phyloP scores from a whole-genome alignment of 257 asterid genomes.

The Scutellaria minor region DNA sequence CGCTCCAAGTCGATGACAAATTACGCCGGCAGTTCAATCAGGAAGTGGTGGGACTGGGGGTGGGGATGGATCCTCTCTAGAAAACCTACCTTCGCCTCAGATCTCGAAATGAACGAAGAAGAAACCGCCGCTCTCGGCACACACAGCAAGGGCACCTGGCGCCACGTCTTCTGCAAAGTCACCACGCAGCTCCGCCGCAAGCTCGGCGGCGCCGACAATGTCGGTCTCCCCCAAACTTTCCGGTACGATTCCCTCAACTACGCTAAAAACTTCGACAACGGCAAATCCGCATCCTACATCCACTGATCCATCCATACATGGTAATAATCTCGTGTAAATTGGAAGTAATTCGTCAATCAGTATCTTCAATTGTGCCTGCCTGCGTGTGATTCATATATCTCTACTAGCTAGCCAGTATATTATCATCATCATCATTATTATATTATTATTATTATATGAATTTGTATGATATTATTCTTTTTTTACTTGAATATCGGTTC shows the following conservation, averaged over 20 bases:
- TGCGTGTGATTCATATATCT: conserved; percentile 20
- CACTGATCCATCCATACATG: conserved; percentile 4
- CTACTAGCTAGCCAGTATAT: no score
- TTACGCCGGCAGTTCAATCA: conserved; percentile 56
- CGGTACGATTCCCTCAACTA: conserved; percentile 56
- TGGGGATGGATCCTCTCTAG: conserved; percentile 76
- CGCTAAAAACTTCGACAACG: conserved; percentile 50
- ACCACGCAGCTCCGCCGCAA: conserved; percentile 64
- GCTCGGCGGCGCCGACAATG: conserved; percentile 59
- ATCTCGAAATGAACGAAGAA: conserved; percentile 89
- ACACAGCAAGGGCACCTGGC: conserved; percentile 78
- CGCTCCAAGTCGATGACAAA: conserved; percentile 68
- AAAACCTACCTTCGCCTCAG: conserved; percentile 71
- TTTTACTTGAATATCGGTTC: conserved; percentile 28
- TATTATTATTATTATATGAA: conserved; percentile 6
- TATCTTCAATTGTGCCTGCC: not conserved
- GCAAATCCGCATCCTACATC: conserved; percentile 35
- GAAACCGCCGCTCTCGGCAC: conserved; percentile 68
- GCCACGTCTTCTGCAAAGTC: conserved; percentile 73
- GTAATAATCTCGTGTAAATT: not conserved
- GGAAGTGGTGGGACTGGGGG: conserved; percentile 90
- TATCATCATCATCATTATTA: not conserved
- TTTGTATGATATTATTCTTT: conserved; percentile 30
- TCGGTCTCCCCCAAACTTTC: conserved; percentile 75
- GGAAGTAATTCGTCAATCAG: not conserved